Conservation (phyloP, 192 early-diverging fungal genomes). For the Spinellus fusiger region DNA sequence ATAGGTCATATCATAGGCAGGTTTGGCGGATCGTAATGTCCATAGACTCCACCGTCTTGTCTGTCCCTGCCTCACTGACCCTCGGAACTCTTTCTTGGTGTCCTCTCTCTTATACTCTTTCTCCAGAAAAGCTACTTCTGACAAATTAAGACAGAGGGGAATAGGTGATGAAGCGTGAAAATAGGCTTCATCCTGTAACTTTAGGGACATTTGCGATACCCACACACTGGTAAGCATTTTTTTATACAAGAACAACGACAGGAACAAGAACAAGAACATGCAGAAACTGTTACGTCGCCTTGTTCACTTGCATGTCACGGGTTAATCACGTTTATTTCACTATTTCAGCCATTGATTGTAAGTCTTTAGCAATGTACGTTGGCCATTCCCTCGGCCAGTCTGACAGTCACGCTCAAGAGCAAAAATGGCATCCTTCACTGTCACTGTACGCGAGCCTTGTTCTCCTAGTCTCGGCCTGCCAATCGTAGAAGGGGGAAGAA, state of each 20-base stretch:
- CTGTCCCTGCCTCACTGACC: neutral
- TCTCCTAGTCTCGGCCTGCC: slow-evolving; percentile 30
- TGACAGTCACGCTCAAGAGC: slow-evolving; percentile 64
- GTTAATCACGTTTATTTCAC: too few species aligned
- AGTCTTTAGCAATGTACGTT: slow-evolving; percentile 38
- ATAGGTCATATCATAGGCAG: neutral
- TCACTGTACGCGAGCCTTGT: slow-evolving; percentile 55
- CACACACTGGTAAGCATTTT: neutral
- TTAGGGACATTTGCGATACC: neutral
- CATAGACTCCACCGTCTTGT: neutral
- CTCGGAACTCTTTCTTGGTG: neutral
- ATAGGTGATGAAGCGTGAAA: neutral
- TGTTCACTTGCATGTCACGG: too few species aligned
- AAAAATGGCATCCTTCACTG: slow-evolving; percentile 68
- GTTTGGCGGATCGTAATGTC: neutral
- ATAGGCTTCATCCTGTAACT: neutral
- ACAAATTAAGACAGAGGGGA: neutral
- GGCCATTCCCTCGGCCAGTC: slow-evolving; percentile 36
- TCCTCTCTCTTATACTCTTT: neutral
- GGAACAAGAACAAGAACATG: too few species aligned
- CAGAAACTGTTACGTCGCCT: too few species aligned
- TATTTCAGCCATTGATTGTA: slow-evolving; percentile 41
- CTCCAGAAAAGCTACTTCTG: neutral
- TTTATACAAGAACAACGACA: neutral
- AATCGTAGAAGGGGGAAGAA: slow-evolving; percentile 16